Conservation (phyloP, 768 basidiomycete species). For the Boletus tomentosulus region DNA sequence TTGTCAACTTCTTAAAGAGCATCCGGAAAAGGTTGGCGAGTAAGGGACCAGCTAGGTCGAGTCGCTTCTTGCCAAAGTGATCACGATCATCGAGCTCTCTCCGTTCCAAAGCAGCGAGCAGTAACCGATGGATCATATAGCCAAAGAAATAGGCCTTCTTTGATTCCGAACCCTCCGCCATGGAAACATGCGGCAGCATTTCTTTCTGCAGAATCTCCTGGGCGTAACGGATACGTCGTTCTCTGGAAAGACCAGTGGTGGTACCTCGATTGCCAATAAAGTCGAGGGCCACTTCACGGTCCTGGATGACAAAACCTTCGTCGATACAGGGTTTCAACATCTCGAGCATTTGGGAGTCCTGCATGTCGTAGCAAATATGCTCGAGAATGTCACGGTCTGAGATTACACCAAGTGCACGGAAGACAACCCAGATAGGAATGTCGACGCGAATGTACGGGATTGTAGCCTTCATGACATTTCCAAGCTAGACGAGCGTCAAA, state of each 20-base stretch:
- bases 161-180: constrained; percentile 91
- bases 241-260: constrained; percentile 85
- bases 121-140: constrained; percentile 96
- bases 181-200: constrained; percentile 96
- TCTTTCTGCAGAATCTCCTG: constrained; percentile 98
- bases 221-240: constrained; percentile 91
- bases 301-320: constrained; percentile 97
- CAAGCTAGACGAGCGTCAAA: constrained; percentile 45
- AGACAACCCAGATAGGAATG: constrained; percentile 98
- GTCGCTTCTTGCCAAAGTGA: constrained; percentile 97
- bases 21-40: constrained; percentile 97
- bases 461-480: constrained; percentile 93
- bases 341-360: constrained; percentile 93
- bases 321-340: constrained; percentile 99
- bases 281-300: constrained; percentile 93
- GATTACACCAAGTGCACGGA: constrained; percentile 95
- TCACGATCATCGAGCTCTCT: constrained; percentile 98
- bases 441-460: constrained; percentile 98
- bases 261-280: constrained; percentile 99
- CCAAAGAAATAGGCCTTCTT: constrained; percentile 99
- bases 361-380: constrained; percentile 97
- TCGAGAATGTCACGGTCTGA: constrained; percentile 97
- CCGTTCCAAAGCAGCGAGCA: constrained; percentile 90
- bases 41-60: constrained; percentile 93
- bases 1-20: constrained; percentile 94